phyloP scores from a whole-genome alignment of 2,329 filamentous ascomycete species.

The Salinomyces thailandicus region DNA sequence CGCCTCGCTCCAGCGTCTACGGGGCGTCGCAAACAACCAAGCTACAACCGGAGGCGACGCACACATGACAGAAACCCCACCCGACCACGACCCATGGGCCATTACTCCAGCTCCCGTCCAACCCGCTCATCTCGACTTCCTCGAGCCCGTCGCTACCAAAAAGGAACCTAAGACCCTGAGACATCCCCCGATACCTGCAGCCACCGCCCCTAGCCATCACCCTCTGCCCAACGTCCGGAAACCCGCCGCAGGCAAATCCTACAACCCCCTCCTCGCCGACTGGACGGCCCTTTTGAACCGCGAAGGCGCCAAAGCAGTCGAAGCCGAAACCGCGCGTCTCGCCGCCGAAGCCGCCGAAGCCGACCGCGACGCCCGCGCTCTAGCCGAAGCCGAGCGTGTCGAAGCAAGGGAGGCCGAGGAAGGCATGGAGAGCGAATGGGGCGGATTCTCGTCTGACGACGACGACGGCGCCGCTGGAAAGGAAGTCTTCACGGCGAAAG shows the following conservation, averaged over 20 bases:
- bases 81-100: slow-evolving; percentile 69
- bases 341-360: slow-evolving; percentile 56
- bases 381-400: slow-evolving; percentile 63
- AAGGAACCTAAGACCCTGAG: slow-evolving; percentile 67
- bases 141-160: slow-evolving; percentile 51
- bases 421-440: slow-evolving; percentile 79
- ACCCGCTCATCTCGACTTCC: slow-evolving; percentile 48
- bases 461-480: too few relatives aligned
- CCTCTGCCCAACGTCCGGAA: slow-evolving; percentile 64
- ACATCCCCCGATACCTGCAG: slow-evolving; percentile 66
- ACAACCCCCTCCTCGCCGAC: slow-evolving; percentile 81
- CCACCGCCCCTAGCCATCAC: slow-evolving; percentile 62
- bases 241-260: slow-evolving; percentile 75
- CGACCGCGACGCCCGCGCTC: slow-evolving; percentile 56
- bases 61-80: slow-evolving; percentile 45
- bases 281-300: slow-evolving; percentile 67
- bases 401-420: slow-evolving; percentile 66
- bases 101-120: slow-evolving; percentile 41
- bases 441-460: slow-evolving; percentile 41
- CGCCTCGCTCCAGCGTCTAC: slow-evolving; percentile 71
- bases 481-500: slow-evolving; percentile 54
- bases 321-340: slow-evolving; percentile 65
- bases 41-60: slow-evolving; percentile 49
- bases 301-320: slow-evolving; percentile 70
- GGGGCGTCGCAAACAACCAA: slow-evolving; percentile 63